Evolutionary conservation across 2,329 filamentous ascomycete genomes (phyloP).

Genomic region (Claviceps pazoutovae): DNA sequence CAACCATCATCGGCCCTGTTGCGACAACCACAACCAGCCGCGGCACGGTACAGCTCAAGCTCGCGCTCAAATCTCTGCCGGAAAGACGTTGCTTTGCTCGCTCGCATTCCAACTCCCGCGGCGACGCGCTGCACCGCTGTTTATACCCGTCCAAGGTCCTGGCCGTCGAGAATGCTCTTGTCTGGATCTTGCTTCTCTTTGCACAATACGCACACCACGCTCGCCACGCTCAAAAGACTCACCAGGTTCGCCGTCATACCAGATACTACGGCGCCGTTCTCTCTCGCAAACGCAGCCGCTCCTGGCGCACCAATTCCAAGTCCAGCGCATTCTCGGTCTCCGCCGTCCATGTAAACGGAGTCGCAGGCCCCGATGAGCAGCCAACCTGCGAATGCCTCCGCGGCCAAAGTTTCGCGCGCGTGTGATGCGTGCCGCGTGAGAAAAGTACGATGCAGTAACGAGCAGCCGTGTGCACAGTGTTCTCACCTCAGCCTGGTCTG

Average conservation of each 20-base stretch:
- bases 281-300: not conserved
- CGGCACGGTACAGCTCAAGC: too few species aligned
- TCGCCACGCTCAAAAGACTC: not conserved
- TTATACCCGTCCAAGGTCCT: too few species aligned
- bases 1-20: too few species aligned
- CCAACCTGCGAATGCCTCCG: slow-evolving; percentile 1
- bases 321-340: not conserved
- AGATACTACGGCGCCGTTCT: not conserved
- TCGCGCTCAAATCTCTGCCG: too few species aligned
- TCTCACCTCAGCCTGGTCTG: slow-evolving; percentile 21
- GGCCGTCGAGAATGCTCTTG: slow-evolving; percentile 1
- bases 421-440: slow-evolving; percentile 25
- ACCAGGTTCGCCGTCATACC: not conserved
- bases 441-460: slow-evolving; percentile 24
- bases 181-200: not conserved
- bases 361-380: slow-evolving; percentile 6
- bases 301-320: not conserved
- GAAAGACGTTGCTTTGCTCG: too few species aligned
- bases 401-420: slow-evolving; percentile 14
- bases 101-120: too few species aligned
- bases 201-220: not conserved
- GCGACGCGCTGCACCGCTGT: too few species aligned
- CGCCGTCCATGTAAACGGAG: slow-evolving; percentile 1
- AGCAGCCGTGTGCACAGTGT: slow-evolving; percentile 22
- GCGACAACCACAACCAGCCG: too few species aligned